Base-by-base conservation (phyloP, 495 filamentous ascomycete genomes). In the Melanomma pulvis-pyrius region DNA sequence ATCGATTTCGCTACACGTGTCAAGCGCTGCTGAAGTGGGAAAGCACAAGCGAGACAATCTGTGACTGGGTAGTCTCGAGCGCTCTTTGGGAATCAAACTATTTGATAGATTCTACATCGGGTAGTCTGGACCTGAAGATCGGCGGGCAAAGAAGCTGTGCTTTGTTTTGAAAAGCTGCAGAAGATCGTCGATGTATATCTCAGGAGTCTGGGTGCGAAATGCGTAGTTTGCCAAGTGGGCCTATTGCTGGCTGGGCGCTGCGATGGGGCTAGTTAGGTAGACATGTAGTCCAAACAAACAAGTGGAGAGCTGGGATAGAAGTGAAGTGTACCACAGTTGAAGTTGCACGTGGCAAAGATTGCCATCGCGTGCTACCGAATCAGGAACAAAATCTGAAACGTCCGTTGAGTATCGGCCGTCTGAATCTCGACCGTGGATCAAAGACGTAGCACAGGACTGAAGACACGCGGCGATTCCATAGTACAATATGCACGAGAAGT, bases 271-370 rank as follows among this genome's bases (percentile, higher is more conserved):
- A 25, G 9, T 6, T 25, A 25, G 9, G 25, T 25, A 50, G 19
- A 50, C 9, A 50, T 25, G 15, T 24, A 50, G 48, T 50, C 17
- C 15, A 50, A 50, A 25, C 4, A 44, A n/a, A 44, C 39, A 26
- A 50, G 48, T 50, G 48, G 48, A 50, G 48, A 17, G 48, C 9
- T 41, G 48, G 21, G 48, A 2, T 19, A 54, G 26, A 54, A 54
- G 51, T 32, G 53, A 57, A 24, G 30, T 24, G 32, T 41, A 25
- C 53, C 34, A 57, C 5, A 41, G 2, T 44, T 21, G 32, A 57
- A 50, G 48, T 8, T 25, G 30, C 19, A 24, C 53, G 2, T 19
- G 30, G n/a, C 25, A n/a, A 50, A 3, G 22, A 11, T 9, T 9
- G 25, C 48, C 9, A 50, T 25, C 12, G 19, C 12, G 19, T 50